Conservation (phyloP, 1,284 basidiomycete genomes). For the Rhodofomes roseus region DNA sequence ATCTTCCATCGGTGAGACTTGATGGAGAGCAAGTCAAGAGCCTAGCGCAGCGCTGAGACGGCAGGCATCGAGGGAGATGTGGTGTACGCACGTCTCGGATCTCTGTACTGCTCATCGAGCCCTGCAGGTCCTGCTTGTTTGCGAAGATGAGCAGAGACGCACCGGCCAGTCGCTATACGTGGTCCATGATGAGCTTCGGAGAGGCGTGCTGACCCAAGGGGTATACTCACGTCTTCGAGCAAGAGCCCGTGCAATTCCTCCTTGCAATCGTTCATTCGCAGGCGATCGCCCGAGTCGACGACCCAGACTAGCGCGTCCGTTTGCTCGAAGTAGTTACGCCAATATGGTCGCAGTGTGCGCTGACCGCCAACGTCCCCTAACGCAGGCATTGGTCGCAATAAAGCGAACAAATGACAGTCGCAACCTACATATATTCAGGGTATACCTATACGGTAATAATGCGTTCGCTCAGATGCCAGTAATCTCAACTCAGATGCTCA, state of each 20-base stretch:
- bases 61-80: constrained; percentile 9
- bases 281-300: constrained; percentile 90
- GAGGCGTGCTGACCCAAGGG: constrained; percentile 7
- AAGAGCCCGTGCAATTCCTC: constrained; percentile 85
- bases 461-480: neutral
- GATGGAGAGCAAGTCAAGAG: constrained; percentile 73
- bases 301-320: constrained; percentile 99
- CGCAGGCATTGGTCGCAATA: constrained; percentile 2
- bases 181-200: constrained; percentile 5
- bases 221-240: constrained; percentile 74
- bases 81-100: constrained; percentile 69
- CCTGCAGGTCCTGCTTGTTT: constrained; percentile 97
- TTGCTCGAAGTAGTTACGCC: constrained; percentile 99
- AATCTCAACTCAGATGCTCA: neutral
- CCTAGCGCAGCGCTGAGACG: constrained; percentile 40
- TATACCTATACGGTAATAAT: constrained; percentile 69
- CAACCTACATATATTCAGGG: constrained; percentile 85
- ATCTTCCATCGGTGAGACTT: constrained; percentile 90
- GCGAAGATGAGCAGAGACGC: constrained; percentile 96
- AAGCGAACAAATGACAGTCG: constrained; percentile 4
- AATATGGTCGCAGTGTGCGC: constrained; percentile 92
- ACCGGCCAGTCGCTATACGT: constrained; percentile 77
- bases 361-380: constrained; percentile 99
- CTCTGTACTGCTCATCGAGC: constrained; percentile 80
- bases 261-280: constrained; percentile 87